These are phyloP conservation scores for Debaryomyces robertsiae DNA, from an alignment of 1,139 yeast species.

Conservation along the genomic window DNA sequence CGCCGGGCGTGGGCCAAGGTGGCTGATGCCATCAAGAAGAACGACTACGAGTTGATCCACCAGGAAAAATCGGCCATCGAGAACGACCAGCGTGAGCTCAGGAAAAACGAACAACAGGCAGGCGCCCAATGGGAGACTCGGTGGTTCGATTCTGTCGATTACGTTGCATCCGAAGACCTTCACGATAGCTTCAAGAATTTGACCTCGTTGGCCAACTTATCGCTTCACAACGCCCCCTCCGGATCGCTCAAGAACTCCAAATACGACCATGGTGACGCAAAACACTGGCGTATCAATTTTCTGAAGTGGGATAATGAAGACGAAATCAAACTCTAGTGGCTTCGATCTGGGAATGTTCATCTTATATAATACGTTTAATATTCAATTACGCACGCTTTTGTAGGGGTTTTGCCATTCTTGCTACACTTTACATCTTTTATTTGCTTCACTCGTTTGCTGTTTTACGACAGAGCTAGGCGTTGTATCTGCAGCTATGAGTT, in stretches of 20 bases:
- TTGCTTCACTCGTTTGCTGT: too few relatives aligned
- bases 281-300: conserved; percentile 71
- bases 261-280: conserved; percentile 48
- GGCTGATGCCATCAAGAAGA: conserved; percentile 78
- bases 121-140: conserved; percentile 71
- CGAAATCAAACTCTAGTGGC: conserved; percentile 47
- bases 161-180: conserved; percentile 24
- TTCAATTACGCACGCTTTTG: too few relatives aligned
- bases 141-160: conserved; percentile 71
- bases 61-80: conserved; percentile 77
- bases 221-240: conserved; percentile 66
- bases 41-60: conserved; percentile 75
- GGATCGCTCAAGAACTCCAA: conserved; percentile 60
- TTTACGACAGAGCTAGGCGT: too few relatives aligned
- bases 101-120: conserved; percentile 67
- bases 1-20: conserved; percentile 86
- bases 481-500: too few relatives aligned
- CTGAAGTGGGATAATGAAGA: conserved; percentile 59
- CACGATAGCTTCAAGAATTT: conserved; percentile 53
- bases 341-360: too few relatives aligned
- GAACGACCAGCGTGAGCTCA: conserved; percentile 76
- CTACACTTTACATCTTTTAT: too few relatives aligned
- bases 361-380: too few relatives aligned
- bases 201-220: conserved; percentile 56
- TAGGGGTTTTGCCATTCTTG: too few relatives aligned